Percentiles rank a stretch among this genome's conserved stretches.
Conservation (phyloP, 1,284 basidiomycete species). For the Cronartium quercuum region DNA sequence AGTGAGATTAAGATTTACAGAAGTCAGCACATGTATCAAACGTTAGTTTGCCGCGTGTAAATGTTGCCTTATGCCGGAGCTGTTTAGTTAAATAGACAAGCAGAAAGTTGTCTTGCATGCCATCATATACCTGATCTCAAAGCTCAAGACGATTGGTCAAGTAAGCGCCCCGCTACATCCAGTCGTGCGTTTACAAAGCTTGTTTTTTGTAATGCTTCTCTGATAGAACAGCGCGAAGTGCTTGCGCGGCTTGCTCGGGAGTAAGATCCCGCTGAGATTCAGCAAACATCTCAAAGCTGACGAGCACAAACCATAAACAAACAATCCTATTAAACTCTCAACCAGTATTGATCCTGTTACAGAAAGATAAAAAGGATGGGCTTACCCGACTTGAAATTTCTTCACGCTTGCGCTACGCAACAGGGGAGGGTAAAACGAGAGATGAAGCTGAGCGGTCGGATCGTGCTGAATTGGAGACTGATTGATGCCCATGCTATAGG, state of each 20-base stretch:
- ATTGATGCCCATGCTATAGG: slow-evolving; percentile 94
- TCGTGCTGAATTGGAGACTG: slow-evolving; percentile 59
- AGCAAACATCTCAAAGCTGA: slow-evolving; percentile 81
- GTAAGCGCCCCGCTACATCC: too few species aligned
- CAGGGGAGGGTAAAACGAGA: slow-evolving; percentile 84
- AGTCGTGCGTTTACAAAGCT: too few species aligned
- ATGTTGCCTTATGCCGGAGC: too few species aligned
- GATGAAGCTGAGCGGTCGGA: slow-evolving; percentile 66
- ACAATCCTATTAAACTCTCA: too few species aligned
- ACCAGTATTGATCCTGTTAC: too few species aligned
- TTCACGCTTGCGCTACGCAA: slow-evolving; percentile 72
- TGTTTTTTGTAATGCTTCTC: slow-evolving; percentile 18
- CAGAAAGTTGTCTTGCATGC: too few species aligned
- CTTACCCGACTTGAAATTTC: slow-evolving; percentile 83
- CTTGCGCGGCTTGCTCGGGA: slow-evolving; percentile 74
- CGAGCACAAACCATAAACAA: background rate
- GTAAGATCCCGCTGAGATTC: slow-evolving; percentile 87
- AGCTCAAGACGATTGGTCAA: too few species aligned
- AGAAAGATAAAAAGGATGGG: slow-evolving; percentile 46
- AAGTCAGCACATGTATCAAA: too few species aligned
- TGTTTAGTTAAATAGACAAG: too few species aligned
- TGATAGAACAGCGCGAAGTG: slow-evolving; percentile 50
- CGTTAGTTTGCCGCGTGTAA: too few species aligned
- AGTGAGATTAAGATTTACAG: too few species aligned
- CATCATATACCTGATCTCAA: too few species aligned